Conservation (phyloP, 2,329 filamentous ascomycete species). For the Tympanopsis confertula region DNA sequence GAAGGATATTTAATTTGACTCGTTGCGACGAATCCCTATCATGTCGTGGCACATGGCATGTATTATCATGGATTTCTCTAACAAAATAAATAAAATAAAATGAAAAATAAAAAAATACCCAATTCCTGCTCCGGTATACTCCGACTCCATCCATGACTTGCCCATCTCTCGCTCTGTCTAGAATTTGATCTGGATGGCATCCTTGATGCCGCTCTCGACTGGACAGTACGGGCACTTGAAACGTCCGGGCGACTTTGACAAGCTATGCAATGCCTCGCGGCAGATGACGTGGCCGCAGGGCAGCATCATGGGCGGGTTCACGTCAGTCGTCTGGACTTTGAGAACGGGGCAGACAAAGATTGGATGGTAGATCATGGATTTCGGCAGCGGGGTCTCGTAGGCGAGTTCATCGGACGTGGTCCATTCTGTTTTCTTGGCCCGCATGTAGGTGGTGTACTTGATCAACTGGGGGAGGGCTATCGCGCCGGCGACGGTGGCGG, state of each 20-base stretch:
- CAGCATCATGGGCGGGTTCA: conserved; percentile 93
- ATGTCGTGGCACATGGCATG: too few species aligned
- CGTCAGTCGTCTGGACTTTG: conserved; percentile 88
- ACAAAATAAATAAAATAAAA: too few species aligned
- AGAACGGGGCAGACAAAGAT: conserved; percentile 97
- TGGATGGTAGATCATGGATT: conserved; percentile 68
- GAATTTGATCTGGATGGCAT: conserved; percentile 63
- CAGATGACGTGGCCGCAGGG: conserved; percentile 92
- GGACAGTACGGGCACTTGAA: conserved; percentile 98
- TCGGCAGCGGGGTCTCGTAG: conserved; percentile 43
- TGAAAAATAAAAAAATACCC: too few species aligned
- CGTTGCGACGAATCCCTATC: too few species aligned
- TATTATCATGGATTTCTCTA: too few species aligned
- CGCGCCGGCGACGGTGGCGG: conserved; percentile 81
- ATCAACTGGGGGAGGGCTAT: conserved; percentile 81
- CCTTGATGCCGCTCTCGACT: conserved; percentile 64
- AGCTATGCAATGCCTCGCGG: conserved; percentile 65
- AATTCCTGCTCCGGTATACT: too few species aligned
- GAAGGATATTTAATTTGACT: too few species aligned
- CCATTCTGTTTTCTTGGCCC: conserved; percentile 86
- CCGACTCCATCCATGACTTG: too few species aligned
- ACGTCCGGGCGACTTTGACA: conserved; percentile 62
- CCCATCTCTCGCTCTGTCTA: conserved; percentile 28
- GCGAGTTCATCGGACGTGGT: conserved; percentile 83
- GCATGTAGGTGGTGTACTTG: conserved; percentile 80